Evolutionary conservation across 148 eudicot species (phyloP).

Genomic region (Dianthus caryophyllus): DNA sequence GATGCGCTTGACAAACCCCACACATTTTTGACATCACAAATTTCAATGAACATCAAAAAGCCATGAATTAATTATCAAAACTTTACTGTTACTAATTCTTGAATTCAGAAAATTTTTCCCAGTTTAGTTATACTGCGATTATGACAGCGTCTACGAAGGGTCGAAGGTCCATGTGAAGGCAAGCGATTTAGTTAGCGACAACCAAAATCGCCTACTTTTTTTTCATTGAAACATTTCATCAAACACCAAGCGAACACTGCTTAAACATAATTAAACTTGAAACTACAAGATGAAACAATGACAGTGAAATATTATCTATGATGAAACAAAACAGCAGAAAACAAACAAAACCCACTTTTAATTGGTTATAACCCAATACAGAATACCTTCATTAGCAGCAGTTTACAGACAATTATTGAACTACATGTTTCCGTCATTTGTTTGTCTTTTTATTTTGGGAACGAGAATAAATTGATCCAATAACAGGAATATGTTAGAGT

Average conservation of each 20-base stretch:
- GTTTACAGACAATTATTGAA: no score
- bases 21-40: neutral
- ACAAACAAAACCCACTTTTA: neutral
- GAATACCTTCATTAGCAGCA: slow-evolving; percentile 21
- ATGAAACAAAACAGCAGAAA: neutral
- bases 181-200: neutral
- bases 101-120: neutral
- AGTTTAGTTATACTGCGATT: neutral
- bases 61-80: neutral
- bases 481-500: no score
- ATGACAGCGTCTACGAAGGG: neutral
- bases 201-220: neutral
- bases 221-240: slow-evolving; percentile 16
- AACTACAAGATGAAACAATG: no score
- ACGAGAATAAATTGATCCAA: no score
- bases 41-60: neutral
- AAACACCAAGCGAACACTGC: slow-evolving; percentile 10
- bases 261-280: no score
- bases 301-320: neutral
- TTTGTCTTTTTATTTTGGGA: no score
- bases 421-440: no score
- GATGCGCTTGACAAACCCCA: neutral
- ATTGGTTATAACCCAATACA: neutral
- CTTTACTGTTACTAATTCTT: neutral
- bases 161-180: neutral